Evolutionary conservation across 257 asterid species (phyloP).

Genomic region (Mentha longifolia): DNA sequence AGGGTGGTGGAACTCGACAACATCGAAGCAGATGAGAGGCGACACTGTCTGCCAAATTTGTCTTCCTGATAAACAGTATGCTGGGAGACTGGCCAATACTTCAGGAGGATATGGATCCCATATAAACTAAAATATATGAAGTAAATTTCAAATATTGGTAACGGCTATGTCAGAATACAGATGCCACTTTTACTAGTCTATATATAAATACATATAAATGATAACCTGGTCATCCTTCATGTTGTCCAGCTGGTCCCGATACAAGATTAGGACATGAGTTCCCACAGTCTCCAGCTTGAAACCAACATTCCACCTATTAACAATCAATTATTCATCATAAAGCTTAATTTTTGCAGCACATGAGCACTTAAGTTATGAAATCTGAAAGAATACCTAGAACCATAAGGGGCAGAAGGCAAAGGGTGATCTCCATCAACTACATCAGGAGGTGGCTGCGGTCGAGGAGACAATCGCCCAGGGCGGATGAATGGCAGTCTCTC

Average conservation of each 20-base stretch:
- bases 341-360: background rate
- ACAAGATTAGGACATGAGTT: conserved; percentile 56
- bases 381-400: conserved; percentile 59
- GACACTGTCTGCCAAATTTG: conserved; percentile 68
- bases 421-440: conserved; percentile 46
- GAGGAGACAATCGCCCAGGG: conserved; percentile 78
- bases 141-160: conserved; percentile 30
- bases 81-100: conserved; percentile 63
- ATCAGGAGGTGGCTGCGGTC: conserved; percentile 56
- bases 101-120: conserved; percentile 77
- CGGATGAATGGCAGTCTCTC: conserved; percentile 81
- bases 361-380: conserved; percentile 12
- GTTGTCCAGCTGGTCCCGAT: conserved; percentile 62
- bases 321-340: conserved; percentile 24
- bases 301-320: conserved; percentile 77
- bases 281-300: conserved; percentile 84
- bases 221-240: conserved; percentile 69
- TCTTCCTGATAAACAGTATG: conserved; percentile 67
- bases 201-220: conserved; percentile 10
- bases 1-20: conserved; percentile 77
- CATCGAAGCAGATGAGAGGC: conserved; percentile 82
- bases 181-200: background rate
- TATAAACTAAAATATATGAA: conserved; percentile 53
- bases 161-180: background rate
- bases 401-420: conserved; percentile 76